Percentiles rank a stretch among this genome's conserved stretches.
These are phyloP conservation scores for Aspergillus melleus DNA, from an alignment of 2,329 filamentous ascomycete species.

Conservation along the genomic window DNA sequence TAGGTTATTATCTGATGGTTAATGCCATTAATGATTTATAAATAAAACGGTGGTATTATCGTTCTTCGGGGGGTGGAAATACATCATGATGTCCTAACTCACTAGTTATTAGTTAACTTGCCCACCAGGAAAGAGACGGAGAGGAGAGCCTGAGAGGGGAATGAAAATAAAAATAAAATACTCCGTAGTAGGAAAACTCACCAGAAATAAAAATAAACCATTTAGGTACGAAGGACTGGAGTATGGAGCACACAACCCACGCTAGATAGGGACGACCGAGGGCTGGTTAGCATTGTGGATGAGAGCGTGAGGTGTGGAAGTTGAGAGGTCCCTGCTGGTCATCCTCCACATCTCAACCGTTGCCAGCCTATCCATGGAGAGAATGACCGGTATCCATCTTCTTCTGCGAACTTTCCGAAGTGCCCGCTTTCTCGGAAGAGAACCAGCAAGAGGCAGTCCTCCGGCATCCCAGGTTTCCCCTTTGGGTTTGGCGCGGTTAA, in stretches of 20 bases:
- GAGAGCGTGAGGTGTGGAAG: neutral
- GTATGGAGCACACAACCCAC: neutral
- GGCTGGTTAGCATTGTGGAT: constrained; percentile 8
- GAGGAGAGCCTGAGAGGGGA: too few species aligned
- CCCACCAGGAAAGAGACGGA: too few species aligned
- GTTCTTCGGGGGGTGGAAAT: neutral
- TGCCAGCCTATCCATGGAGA: constrained; percentile 14
- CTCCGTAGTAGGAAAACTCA: too few species aligned
- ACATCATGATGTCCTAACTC: neutral
- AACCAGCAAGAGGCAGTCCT: constrained; percentile 3
- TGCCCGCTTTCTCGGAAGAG: constrained; percentile 7
- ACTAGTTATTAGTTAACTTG: too few species aligned
- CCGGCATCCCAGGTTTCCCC: neutral
- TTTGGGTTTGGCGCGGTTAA: neutral
- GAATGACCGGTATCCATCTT: constrained; percentile 7
- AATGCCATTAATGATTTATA: neutral
- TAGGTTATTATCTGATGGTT: neutral
- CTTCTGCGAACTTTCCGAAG: constrained; percentile 9
- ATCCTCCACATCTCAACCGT: constrained; percentile 21
- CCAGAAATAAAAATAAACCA: neutral
- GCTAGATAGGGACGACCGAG: neutral
- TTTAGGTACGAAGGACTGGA: neutral
- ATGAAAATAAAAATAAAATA: neutral
- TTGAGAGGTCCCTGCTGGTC: constrained; percentile 5
- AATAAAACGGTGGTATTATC: neutral